Base-by-base conservation (phyloP, 495 filamentous ascomycete genomes). In the Podospora fimiseda region DNA sequence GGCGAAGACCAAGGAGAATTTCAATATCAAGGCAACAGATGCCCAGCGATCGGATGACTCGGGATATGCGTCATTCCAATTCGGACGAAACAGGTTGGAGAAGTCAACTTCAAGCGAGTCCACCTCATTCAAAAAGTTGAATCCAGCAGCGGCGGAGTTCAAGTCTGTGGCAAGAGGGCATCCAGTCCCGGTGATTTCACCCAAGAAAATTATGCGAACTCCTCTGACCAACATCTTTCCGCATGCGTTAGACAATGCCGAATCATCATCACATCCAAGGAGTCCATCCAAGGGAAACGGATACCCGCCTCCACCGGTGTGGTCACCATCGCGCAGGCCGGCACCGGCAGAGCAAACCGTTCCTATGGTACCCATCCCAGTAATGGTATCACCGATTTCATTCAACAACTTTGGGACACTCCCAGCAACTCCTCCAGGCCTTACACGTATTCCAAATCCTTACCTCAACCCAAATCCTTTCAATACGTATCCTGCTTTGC, bases 111-210 rank as follows among this genome's bases (percentile, higher is more conserved):
- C 27, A 16, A 14, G 30, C 18, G 18, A 16, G 24, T 46, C 24
- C 21, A 19, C 19, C 27, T 48, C 7, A 48, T 46, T 11, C 21
- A 62, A 61, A 42, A 56, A 42, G 30, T 43, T 68, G 36, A 66
- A 68, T 30, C 65, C 65, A 30, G 49, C 61, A 11, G 61, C 65
- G 2, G 57, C 57, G n/a, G 61, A 68, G 48, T 68, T 68, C 47
- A 62, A 50, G 48, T 57, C 57, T 8, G 43, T 36, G 2, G 27
- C n/a, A 4, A 27, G 23, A 2, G 44, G n/a, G 14, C 42, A 51
- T 0, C 13, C 20, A 14, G n/a, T 55, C 9, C 42, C 50, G 7
- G 27, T 42, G 3, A 22, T 56, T 1, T 50, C 57, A 1, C 62
- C 60, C 4, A 65, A 58, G 50, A 59, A 51, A 47, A 9, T 63